These are phyloP conservation scores for Eustoma russellianum DNA, from an alignment of 257 asterid species.

Conservation along the genomic window DNA sequence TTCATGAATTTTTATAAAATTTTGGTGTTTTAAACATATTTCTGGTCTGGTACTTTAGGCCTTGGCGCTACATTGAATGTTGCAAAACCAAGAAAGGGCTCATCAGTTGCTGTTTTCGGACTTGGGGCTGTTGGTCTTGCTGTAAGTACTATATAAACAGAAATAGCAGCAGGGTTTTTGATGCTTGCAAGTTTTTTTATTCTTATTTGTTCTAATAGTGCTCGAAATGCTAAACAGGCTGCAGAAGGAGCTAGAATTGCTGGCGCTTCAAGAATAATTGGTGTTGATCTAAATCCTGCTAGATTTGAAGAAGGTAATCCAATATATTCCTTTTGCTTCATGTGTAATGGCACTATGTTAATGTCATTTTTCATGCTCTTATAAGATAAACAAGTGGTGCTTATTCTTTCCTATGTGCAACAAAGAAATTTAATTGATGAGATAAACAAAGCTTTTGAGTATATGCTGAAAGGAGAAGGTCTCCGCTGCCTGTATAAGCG, in stretches of 20 bases:
- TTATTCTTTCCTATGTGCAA: conserved; percentile 18
- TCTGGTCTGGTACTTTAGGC: too few species aligned
- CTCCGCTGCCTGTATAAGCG: conserved; percentile 49
- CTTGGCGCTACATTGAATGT: too few species aligned
- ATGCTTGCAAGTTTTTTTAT: background rate
- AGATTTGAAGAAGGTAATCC: too few species aligned
- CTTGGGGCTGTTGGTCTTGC: too few species aligned
- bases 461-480: conserved; percentile 49
- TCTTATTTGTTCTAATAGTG: background rate
- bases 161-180: background rate
- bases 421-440: conserved; percentile 56
- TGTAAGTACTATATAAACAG: conserved; percentile 17
- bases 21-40: too few species aligned
- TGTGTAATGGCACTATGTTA: background rate
- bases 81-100: too few species aligned
- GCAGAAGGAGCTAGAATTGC: too few species aligned
- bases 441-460: conserved; percentile 36
- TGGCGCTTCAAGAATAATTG: conserved; percentile 71
- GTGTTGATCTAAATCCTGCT: conserved; percentile 58
- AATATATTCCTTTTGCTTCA: too few species aligned
- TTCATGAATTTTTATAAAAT: too few species aligned
- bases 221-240: conserved; percentile 43
- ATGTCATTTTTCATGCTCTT: background rate
- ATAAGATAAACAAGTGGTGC: too few species aligned
- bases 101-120: too few species aligned